These are phyloP conservation scores for Hypoxylon subgilvum DNA, from an alignment of 495 filamentous ascomycete genomes.

Conservation along the genomic window DNA sequence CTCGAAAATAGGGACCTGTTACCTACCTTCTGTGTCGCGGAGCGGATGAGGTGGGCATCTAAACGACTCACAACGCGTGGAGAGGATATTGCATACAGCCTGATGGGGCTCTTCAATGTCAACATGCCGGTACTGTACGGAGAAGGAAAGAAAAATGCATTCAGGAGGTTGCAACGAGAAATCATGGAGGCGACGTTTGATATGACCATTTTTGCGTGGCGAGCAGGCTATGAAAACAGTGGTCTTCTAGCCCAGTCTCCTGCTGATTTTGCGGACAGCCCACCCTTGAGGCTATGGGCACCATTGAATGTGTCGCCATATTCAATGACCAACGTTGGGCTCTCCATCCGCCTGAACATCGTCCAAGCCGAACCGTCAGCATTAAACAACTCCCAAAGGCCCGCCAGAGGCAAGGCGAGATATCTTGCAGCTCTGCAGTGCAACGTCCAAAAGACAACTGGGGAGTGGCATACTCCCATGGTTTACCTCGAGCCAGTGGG, in stretches of 20 bases:
- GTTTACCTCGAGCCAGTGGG: conserved; percentile 11
- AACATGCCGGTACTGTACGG: conserved; percentile 31
- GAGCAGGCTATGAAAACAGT: conserved; percentile 11
- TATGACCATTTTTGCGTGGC: conserved; percentile 36
- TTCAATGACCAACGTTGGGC: conserved; percentile 15
- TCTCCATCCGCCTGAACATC: conserved; percentile 4
- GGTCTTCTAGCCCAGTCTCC: conserved; percentile 14
- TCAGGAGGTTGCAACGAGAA: conserved; percentile 31
- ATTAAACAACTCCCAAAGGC: not conserved
- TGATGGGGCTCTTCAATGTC: conserved; percentile 27
- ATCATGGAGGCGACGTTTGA: conserved; percentile 25
- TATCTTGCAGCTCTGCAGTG: conserved; percentile 17
- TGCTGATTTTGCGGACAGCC: conserved; percentile 6
- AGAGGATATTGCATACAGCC: conserved; percentile 28
- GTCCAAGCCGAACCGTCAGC: not conserved
- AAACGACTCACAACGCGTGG: conserved; percentile 8
- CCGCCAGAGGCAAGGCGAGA: not conserved
- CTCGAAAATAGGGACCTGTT: conserved; percentile 7
- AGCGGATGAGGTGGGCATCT: conserved; percentile 30
- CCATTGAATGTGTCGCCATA: conserved; percentile 7
- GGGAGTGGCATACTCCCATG: conserved; percentile 14
- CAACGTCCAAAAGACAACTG: conserved; percentile 5
- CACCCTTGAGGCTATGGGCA: not conserved
- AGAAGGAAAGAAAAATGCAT: conserved; percentile 18
- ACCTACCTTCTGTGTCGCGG: not conserved